Evolutionary conservation across 78 protist species (phyloP), one percentile per base, ranked within the genome.

Genomic region (Emiliania huxleyi): DNA sequence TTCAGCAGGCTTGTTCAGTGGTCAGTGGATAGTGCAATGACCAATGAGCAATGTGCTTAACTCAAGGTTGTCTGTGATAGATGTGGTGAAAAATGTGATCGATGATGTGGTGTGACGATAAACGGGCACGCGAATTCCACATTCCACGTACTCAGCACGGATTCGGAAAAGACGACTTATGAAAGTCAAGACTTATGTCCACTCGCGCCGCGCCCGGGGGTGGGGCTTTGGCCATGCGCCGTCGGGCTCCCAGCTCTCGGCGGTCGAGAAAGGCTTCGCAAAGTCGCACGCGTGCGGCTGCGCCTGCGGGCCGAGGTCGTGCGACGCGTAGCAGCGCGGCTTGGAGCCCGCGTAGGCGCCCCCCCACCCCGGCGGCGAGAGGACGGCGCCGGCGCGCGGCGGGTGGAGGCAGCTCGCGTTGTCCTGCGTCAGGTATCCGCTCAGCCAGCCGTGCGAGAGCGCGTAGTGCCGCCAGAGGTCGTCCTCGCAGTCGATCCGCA

Each of bases 241-340:
- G 56, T 5, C 56, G 12, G 26, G 26, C 56, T 12, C 62, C 62
- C 62, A 52, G 62, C 62, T 52, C 62, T 52, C 62, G 62, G 62
- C 8, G 62, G 62, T 52, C 29, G 62, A 52, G 62, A 52, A 52
- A 19, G 62, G 62, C 62, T 52, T 52, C 29, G 62, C 62, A 52
- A 52, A 52, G 62, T 8, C 62, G 81, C 81, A 71, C 42, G 42
- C 81, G 33, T 71, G 18, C 18, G 85, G 85, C 85, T 77, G 85
- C 2, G 85, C 85, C 2, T 22, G 2, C 33, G 44, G 11, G 23
- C 85, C 35, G 23, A 40, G 85, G 29, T 77, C 85, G 85, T 77
- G 85, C n/a, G 85, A 77, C 35, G 85, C 85, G 33, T 15, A 29
- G 85, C 85, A 77, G 1, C 85, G 85, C 19, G 85, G 85, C 85